Evolutionary conservation across 805 yeast genomes (phyloP).

Genomic region (Candida qinlingensis): DNA sequence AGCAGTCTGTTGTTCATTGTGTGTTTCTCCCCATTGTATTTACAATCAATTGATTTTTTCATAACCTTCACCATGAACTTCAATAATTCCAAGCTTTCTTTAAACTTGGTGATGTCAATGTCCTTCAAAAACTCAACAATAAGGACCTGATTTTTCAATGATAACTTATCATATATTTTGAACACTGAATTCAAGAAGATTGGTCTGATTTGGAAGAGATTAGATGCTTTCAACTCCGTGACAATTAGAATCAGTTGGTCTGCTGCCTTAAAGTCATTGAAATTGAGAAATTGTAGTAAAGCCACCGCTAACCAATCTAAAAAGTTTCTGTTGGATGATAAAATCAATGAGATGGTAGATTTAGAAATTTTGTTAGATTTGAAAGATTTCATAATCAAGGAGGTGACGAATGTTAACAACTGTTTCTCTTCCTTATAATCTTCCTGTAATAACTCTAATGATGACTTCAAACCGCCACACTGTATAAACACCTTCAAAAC

Average conservation of each 20-base stretch:
- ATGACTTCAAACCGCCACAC: conserved; percentile 38
- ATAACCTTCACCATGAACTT: conserved; percentile 33
- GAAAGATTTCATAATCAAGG: conserved; percentile 32
- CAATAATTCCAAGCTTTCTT: conserved; percentile 26
- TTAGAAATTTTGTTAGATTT: conserved; percentile 10
- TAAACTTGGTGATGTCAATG: conserved; percentile 10
- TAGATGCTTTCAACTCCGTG: conserved; percentile 28
- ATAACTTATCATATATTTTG: conserved; percentile 32
- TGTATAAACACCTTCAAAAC: conserved; percentile 38
- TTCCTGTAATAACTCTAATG: conserved; percentile 39
- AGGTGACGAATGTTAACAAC: conserved; percentile 34
- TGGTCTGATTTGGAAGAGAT: conserved; percentile 36
- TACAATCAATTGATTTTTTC: conserved; percentile 1
- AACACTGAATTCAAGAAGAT: conserved; percentile 40
- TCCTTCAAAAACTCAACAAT: conserved; percentile 33
- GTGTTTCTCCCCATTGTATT: background rate
- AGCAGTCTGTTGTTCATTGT: conserved; percentile 29
- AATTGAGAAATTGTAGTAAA: conserved; percentile 26
- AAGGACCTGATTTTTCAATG: conserved; percentile 29
- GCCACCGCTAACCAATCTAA: conserved; percentile 35
- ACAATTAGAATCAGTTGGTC: conserved; percentile 33
- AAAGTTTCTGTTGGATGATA: conserved; percentile 34
- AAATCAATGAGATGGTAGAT: conserved; percentile 33
- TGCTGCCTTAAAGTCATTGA: conserved; percentile 10
- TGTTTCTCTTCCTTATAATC: conserved; percentile 36